Percentiles rank a stretch among this genome's conserved stretches.
Conservation (phyloP, 306 rosid species). For the Lablab purpureus region DNA sequence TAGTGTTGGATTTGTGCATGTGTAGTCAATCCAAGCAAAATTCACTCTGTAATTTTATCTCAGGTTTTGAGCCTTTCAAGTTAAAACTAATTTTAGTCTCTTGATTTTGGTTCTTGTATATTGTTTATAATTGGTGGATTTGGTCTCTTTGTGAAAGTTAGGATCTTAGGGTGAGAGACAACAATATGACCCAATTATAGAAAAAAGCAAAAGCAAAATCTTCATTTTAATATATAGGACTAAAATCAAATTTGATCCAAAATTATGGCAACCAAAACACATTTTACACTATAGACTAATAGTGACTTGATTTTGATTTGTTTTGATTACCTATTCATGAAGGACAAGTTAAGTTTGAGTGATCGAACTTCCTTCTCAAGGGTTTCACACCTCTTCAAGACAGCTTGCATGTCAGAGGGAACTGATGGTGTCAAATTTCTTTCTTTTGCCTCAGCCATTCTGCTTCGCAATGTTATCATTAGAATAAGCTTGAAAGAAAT, state of each 20-base stretch:
- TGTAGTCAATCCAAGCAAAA: neutral
- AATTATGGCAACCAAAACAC: too few relatives aligned
- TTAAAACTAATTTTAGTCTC: neutral
- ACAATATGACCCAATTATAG: too few relatives aligned
- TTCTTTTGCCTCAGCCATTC: slow-evolving; percentile 99
- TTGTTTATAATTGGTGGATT: neutral
- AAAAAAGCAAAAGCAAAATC: too few relatives aligned
- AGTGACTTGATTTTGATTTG: neutral
- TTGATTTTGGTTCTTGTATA: neutral
- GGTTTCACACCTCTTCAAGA: slow-evolving; percentile 84
- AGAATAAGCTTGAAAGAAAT: neutral
- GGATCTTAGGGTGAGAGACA: too few relatives aligned
- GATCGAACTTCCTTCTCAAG: slow-evolving; percentile 98
- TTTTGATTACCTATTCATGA: slow-evolving; percentile 85
- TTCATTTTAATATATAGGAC: too few relatives aligned
- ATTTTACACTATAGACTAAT: neutral
- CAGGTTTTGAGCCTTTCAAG: too few relatives aligned
- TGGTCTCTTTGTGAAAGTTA: too few relatives aligned
- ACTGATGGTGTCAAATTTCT: slow-evolving; percentile 78
- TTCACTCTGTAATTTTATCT: neutral
- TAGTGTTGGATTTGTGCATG: neutral
- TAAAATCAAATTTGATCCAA: too few relatives aligned
- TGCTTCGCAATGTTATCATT: slow-evolving; percentile 49
- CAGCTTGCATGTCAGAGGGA: slow-evolving; percentile 89
- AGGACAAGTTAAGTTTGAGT: slow-evolving; percentile 84